These are phyloP conservation scores for Candida coquimbonensis DNA, from an alignment of 805 yeast species.

Conservation along the genomic window DNA sequence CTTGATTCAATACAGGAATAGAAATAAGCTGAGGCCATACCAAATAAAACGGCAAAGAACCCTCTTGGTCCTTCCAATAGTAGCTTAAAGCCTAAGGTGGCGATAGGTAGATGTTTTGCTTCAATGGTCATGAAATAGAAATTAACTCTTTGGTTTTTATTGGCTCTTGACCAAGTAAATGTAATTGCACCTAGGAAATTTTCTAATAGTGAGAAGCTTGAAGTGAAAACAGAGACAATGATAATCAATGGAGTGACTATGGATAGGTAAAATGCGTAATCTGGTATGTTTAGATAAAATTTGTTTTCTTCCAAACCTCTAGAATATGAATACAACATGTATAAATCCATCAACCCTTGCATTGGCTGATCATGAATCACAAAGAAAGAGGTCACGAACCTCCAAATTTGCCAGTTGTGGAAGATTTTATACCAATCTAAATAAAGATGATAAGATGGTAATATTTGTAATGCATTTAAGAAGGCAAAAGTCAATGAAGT, in stretches of 20 bases:
- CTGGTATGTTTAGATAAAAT: conserved; percentile 42
- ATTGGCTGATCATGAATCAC: conserved; percentile 35
- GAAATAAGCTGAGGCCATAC: conserved; percentile 48
- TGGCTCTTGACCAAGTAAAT: conserved; percentile 52
- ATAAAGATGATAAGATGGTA: conserved; percentile 19
- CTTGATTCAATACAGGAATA: conserved; percentile 55
- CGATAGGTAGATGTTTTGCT: conserved; percentile 51
- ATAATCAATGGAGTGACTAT: conserved; percentile 42
- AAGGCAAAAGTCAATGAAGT: conserved; percentile 42
- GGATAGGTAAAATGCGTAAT: conserved; percentile 48
- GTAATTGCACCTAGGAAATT: conserved; percentile 48
- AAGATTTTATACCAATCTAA: conserved; percentile 25
- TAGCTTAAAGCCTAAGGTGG: conserved; percentile 35
- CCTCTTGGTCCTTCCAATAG: conserved; percentile 36
- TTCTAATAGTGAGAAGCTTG: conserved; percentile 22
- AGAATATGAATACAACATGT: conserved; percentile 51
- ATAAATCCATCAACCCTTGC: conserved; percentile 44
- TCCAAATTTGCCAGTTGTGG: conserved; percentile 34
- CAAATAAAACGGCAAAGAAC: conserved; percentile 37
- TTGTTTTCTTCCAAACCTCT: conserved; percentile 48
- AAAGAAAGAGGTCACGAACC: conserved; percentile 44
- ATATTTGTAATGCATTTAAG: conserved; percentile 24
- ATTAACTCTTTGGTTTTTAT: conserved; percentile 43
- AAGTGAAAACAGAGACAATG: conserved; percentile 26
- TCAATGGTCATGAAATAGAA: conserved; percentile 50